Evolutionary conservation across 2,329 filamentous ascomycete species (phyloP).

Genomic region (Ophiocordyceps robertsii): DNA sequence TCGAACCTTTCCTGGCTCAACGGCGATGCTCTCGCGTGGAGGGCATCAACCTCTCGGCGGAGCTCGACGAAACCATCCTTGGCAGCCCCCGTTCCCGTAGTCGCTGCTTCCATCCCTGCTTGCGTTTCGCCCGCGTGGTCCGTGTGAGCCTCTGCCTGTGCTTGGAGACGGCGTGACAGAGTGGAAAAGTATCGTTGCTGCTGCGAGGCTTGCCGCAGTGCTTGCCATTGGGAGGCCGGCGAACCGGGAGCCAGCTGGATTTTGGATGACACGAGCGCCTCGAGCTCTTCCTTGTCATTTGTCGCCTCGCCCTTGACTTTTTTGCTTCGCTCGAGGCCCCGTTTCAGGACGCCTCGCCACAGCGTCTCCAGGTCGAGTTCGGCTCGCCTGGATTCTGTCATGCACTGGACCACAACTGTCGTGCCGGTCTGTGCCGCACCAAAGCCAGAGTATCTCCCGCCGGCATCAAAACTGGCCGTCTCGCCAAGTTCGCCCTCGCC

Average conservation of each 20-base stretch:
- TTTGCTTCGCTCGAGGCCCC: conserved; percentile 16
- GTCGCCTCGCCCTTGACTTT: conserved; percentile 15
- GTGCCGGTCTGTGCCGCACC: conserved; percentile 38
- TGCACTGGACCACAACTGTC: conserved; percentile 43
- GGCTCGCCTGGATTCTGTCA: conserved; percentile 37
- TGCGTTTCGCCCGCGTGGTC: background rate
- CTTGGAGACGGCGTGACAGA: conserved; percentile 10
- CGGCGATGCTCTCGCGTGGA: conserved; percentile 23
- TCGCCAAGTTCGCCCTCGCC: conserved; percentile 43
- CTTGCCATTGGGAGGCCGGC: conserved; percentile 20
- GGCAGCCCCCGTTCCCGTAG: no score
- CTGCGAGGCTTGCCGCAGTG: conserved; percentile 18
- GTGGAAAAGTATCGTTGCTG: conserved; percentile 22
- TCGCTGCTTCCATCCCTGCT: no score
- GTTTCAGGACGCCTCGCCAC: conserved; percentile 30
- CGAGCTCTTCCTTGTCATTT: conserved; percentile 12
- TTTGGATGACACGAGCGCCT: conserved; percentile 15
- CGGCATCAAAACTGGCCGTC: conserved; percentile 28
- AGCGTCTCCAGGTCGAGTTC: conserved; percentile 40
- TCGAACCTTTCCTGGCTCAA: conserved; percentile 21
- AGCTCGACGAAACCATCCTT: conserved; percentile 7
- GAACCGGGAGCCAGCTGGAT: conserved; percentile 17
- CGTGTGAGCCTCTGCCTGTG: background rate
- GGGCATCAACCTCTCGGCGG: conserved; percentile 19
- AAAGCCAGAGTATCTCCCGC: conserved; percentile 62